These are phyloP conservation scores for Apophysomyces sp. DNA, from an alignment of 371 early-diverging fungal species.

Conservation along the genomic window DNA sequence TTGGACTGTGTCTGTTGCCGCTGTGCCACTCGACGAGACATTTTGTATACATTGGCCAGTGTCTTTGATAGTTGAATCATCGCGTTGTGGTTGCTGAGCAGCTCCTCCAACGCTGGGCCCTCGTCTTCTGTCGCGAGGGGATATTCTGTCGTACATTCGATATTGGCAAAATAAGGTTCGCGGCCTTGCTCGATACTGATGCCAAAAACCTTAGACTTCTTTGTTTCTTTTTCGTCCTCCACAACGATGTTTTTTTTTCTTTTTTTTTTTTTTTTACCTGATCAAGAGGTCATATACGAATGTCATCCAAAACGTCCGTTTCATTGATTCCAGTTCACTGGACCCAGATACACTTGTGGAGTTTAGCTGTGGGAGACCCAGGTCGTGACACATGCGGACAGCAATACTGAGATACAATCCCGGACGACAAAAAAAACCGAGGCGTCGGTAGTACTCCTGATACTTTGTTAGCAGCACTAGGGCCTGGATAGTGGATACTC, in stretches of 20 bases:
- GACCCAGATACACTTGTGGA: constrained; percentile 33
- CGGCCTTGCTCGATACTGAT: constrained; percentile 42
- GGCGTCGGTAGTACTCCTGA: constrained; percentile 51
- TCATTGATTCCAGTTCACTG: constrained; percentile 29
- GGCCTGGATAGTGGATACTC: constrained; percentile 68
- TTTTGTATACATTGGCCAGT: constrained; percentile 33
- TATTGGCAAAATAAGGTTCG: constrained; percentile 25
- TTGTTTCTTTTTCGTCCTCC: no score
- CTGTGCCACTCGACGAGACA: constrained; percentile 22
- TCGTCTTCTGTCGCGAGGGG: constrained; percentile 41
- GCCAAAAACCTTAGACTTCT: not conserved
- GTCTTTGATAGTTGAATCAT: constrained; percentile 39
- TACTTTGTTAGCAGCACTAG: constrained; percentile 71
- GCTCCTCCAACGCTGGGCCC: constrained; percentile 35
- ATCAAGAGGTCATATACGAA: constrained; percentile 42
- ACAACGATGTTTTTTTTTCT: not conserved
- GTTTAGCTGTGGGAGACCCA: constrained; percentile 53
- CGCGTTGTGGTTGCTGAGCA: constrained; percentile 36
- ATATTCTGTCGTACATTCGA: constrained; percentile 39
- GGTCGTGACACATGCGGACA: constrained; percentile 73
- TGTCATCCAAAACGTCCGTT: constrained; percentile 44
- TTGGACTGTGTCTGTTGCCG: constrained; percentile 33
- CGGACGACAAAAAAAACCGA: constrained; percentile 40
- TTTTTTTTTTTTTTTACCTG: constrained; percentile 18
- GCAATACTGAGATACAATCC: constrained; percentile 54